Evolutionary conservation across 345 rosid genomes (phyloP).

Genomic region (Rhodamnia argentea): DNA sequence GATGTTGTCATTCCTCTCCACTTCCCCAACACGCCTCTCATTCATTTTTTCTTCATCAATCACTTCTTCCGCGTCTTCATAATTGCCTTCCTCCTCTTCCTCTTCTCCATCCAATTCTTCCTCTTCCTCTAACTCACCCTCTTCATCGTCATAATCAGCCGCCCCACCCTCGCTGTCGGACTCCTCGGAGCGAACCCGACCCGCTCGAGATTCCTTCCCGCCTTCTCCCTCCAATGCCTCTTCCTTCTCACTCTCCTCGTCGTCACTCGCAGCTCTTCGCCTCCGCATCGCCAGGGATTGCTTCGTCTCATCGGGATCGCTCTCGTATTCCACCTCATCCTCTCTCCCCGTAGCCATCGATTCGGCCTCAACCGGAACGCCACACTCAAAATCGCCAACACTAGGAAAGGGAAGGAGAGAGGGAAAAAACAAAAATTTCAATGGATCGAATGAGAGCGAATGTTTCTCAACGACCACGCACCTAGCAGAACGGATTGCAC

Average conservation of each 20-base stretch:
- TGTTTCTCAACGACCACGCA: not conserved
- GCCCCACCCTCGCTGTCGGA: conserved; percentile 64
- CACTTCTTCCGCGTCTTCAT: conserved; percentile 23
- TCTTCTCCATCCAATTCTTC: conserved; percentile 14
- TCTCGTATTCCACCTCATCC: conserved; percentile 63
- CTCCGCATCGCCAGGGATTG: conserved; percentile 58
- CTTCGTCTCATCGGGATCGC: conserved; percentile 84
- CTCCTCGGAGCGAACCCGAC: conserved; percentile 44
- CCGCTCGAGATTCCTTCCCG: conserved; percentile 17
- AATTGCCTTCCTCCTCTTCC: conserved; percentile 17
- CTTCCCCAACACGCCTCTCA: conserved; percentile 10
- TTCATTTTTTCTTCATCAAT: conserved; percentile 16
- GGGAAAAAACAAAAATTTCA: not conserved
- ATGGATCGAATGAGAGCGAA: not conserved
- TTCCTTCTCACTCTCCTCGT: conserved; percentile 45
- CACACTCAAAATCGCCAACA: not conserved
- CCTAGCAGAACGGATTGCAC: not conserved
- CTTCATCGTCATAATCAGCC: conserved; percentile 43
- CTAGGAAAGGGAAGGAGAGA: not conserved
- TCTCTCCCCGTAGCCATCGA: conserved; percentile 42
- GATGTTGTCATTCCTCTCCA: conserved; percentile 17
- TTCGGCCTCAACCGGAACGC: not conserved
- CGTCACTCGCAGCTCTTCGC: conserved; percentile 83
- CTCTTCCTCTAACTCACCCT: conserved; percentile 24
- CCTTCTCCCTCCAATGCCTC: conserved; percentile 16